Conservation (phyloP, 495 filamentous ascomycete species). For the Sphaerosporella brunnea region DNA sequence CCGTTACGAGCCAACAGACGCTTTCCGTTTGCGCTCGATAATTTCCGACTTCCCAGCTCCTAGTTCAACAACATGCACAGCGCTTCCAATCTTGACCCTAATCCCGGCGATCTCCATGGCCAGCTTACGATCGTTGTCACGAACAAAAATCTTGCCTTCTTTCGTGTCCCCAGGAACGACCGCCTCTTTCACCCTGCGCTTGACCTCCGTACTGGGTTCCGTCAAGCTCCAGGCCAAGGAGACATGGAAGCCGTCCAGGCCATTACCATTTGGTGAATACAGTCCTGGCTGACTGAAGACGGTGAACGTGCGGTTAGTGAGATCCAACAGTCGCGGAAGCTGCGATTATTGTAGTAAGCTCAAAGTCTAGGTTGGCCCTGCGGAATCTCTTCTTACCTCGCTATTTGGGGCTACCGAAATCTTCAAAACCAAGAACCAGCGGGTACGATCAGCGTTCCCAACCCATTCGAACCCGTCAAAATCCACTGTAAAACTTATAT, state of each 20-base stretch:
- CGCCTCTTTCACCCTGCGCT: slow-evolving; percentile 17
- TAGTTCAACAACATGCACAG: slow-evolving; percentile 30
- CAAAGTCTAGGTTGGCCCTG: background rate
- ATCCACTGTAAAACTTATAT: slow-evolving; percentile 37
- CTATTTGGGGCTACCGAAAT: slow-evolving; percentile 30
- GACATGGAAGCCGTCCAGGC: slow-evolving; percentile 50
- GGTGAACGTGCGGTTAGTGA: slow-evolving; percentile 45
- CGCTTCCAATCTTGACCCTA: slow-evolving; percentile 67
- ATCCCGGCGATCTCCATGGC: slow-evolving; percentile 33
- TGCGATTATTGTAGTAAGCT: slow-evolving; percentile 29
- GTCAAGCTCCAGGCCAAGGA: slow-evolving; percentile 59
- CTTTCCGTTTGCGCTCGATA: background rate
- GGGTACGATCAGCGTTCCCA: slow-evolving; percentile 50
- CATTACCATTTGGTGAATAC: slow-evolving; percentile 34
- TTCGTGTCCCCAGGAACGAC: slow-evolving; percentile 26
- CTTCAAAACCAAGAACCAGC: slow-evolving; percentile 72
- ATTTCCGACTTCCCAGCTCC: background rate
- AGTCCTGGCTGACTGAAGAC: slow-evolving; percentile 53
- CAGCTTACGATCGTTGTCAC: slow-evolving; percentile 15
- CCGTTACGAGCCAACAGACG: background rate
- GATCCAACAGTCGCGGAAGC: slow-evolving; percentile 43
- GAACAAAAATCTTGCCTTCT: slow-evolving; percentile 22
- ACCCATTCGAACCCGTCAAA: slow-evolving; percentile 46
- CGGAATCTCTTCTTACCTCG: slow-evolving; percentile 12
- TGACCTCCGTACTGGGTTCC: slow-evolving; percentile 7